Percentiles rank a stretch among this genome's conserved stretches.
These are phyloP conservation scores for Zygoascus bituminiphila DNA, from an alignment of 805 yeast species.

Conservation along the genomic window DNA sequence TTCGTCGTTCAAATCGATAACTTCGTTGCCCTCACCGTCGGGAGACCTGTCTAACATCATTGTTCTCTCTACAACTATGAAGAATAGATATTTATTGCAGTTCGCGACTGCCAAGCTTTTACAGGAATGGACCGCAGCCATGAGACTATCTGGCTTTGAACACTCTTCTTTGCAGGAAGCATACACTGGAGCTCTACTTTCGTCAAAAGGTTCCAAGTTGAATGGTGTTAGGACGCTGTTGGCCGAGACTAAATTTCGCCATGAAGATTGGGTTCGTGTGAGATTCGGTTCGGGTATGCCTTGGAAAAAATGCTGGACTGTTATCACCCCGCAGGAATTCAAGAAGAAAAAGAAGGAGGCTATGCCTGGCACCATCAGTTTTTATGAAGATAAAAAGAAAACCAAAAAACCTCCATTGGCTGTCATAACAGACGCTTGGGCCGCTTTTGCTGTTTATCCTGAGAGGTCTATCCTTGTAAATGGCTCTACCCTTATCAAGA, in stretches of 20 bases:
- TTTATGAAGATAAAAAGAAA: slow-evolving; percentile 72
- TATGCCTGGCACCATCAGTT: slow-evolving; percentile 57
- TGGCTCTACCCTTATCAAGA: slow-evolving; percentile 76
- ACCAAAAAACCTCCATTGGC: slow-evolving; percentile 67
- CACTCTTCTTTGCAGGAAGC: slow-evolving; percentile 84
- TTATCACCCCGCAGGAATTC: slow-evolving; percentile 51
- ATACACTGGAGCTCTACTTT: slow-evolving; percentile 87
- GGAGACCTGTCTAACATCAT: slow-evolving; percentile 70
- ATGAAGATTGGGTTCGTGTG: slow-evolving; percentile 92
- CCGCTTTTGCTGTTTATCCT: slow-evolving; percentile 89
- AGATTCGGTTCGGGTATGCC: slow-evolving; percentile 97
- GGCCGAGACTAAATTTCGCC: slow-evolving; percentile 75
- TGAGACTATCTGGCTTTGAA: slow-evolving; percentile 74
- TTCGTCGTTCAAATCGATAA: slow-evolving; percentile 70
- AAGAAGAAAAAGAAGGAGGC: slow-evolving; percentile 33
- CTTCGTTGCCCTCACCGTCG: slow-evolving; percentile 51
- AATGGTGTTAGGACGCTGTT: slow-evolving; percentile 81
- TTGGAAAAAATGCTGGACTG: slow-evolving; percentile 91
- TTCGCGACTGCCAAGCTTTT: slow-evolving; percentile 57
- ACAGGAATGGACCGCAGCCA: slow-evolving; percentile 72
- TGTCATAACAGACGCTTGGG: slow-evolving; percentile 55
- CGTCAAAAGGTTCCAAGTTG: slow-evolving; percentile 82
- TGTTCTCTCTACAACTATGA: slow-evolving; percentile 86
- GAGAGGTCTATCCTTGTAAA: slow-evolving; percentile 74
- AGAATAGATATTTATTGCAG: slow-evolving; percentile 79